phyloP scores from a whole-genome alignment of 2,329 filamentous ascomycete species.

The Verticillium nonalfalfae region DNA sequence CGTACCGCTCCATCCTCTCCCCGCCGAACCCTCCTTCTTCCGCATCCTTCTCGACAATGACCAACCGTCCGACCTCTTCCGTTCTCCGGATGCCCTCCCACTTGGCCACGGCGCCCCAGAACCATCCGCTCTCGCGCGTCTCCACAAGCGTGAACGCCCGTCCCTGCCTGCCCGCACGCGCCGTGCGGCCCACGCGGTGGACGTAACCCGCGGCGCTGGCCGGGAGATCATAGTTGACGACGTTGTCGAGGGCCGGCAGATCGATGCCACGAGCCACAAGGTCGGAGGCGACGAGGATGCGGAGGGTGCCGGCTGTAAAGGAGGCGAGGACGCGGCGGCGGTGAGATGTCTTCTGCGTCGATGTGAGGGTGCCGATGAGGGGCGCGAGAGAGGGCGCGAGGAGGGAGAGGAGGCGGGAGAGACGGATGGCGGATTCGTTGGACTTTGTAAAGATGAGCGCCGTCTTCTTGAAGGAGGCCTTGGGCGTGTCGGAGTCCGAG shows the following conservation, averaged over 20 bases:
- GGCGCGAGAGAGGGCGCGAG: slow-evolving; percentile 53
- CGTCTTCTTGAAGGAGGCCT: slow-evolving; percentile 26
- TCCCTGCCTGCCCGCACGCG: slow-evolving; percentile 69
- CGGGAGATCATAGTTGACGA: slow-evolving; percentile 92
- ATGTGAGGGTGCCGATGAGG: slow-evolving; percentile 65
- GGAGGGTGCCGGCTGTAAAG: slow-evolving; percentile 57
- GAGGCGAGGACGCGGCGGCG: slow-evolving; percentile 61
- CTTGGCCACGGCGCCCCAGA: slow-evolving; percentile 74
- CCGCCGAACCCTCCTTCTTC: slow-evolving; percentile 35
- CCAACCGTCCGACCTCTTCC: slow-evolving; percentile 39
- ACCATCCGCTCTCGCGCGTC: slow-evolving; percentile 82
- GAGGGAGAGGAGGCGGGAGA: slow-evolving; percentile 71
- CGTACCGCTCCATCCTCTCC: slow-evolving; percentile 39
- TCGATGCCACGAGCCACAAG: slow-evolving; percentile 91
- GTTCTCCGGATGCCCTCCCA: slow-evolving; percentile 41
- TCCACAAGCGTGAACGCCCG: slow-evolving; percentile 83
- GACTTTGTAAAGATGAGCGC: slow-evolving; percentile 86
- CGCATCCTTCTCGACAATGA: slow-evolving; percentile 24
- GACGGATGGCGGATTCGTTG: slow-evolving; percentile 79
- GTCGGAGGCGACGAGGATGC: slow-evolving; percentile 83
- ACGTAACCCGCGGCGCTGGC: slow-evolving; percentile 77
- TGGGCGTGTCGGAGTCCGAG: slow-evolving; percentile 21
- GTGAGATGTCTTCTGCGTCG: slow-evolving; percentile 66
- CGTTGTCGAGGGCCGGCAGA: slow-evolving; percentile 69
- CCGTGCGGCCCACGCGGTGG: slow-evolving; percentile 87